Percentiles rank a stretch among this genome's conserved stretches.
These are phyloP conservation scores for Babesia ovata DNA, from an alignment of 169 alveolate genomes.

Conservation along the genomic window DNA sequence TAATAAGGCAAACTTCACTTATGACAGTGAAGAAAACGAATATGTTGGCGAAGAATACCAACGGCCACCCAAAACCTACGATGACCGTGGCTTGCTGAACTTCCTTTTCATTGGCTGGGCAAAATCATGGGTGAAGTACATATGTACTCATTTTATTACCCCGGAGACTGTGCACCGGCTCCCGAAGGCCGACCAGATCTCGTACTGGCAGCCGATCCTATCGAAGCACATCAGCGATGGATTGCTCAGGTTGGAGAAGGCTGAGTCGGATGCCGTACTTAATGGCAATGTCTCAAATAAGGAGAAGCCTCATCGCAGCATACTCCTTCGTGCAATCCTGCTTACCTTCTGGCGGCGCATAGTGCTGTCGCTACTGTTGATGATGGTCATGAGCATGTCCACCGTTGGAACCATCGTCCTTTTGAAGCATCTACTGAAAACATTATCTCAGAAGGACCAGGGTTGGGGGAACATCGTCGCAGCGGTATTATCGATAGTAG, in stretches of 20 bases:
- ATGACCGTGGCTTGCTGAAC: conserved; percentile 21
- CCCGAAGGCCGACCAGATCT: conserved; percentile 52
- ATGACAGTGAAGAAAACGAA: background rate
- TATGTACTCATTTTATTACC: conserved; percentile 10
- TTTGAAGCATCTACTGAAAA: conserved; percentile 14
- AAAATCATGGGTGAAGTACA: conserved; percentile 25
- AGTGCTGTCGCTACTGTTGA: background rate
- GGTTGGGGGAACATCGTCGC: background rate
- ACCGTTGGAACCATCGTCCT: conserved; percentile 11
- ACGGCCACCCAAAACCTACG: background rate
- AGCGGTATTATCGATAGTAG: conserved; percentile 4
- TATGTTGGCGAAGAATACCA: background rate
- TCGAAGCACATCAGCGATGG: conserved; percentile 65
- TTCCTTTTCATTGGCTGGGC: conserved; percentile 52
- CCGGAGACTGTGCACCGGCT: conserved; percentile 43
- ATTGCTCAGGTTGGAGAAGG: conserved; percentile 24
- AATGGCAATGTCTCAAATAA: background rate
- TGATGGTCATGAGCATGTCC: background rate
- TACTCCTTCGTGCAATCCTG: conserved; percentile 10
- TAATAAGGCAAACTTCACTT: too few species aligned
- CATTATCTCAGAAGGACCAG: conserved; percentile 1
- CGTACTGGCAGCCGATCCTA: conserved; percentile 56
- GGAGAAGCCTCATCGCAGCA: background rate
- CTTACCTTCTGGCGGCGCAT: conserved; percentile 42
- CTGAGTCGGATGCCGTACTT: background rate